Evolutionary conservation across 768 basidiomycete species (phyloP), one percentile per base, ranked within the genome.

Genomic region (Neoboletus brunneissimus): DNA sequence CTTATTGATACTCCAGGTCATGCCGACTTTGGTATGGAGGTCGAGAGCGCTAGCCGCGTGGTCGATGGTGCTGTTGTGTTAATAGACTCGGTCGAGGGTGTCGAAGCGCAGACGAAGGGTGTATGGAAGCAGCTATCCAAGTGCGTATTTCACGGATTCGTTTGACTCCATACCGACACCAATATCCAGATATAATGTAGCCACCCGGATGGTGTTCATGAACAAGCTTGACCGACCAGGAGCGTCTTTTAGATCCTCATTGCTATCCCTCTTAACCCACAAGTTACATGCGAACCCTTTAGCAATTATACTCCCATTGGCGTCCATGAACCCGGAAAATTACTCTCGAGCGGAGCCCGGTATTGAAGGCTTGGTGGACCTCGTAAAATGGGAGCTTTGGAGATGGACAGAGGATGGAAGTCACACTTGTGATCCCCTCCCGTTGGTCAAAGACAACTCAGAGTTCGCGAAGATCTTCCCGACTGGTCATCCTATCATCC

Each of bases 11-110:
- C 92, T 4, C 92, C 92, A 16, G 92, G 92, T 35, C 92, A 95
- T 73, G 93, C 91, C 5, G 92, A 95, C 69, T 95, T 95, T 72
- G 92, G 92, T n/a, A 94, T 94, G 91, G 92, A 95, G 66, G 93
- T 95, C 27, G 93, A 94, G 72, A 90, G 91, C 64, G 93, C 93
- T 9, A 94, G 91, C 65, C 84, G 92, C 29, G 88, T 95, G 16
- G 84, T 94, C 5, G 92, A 95, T 60, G 93, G 92, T 54, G 92
- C 91, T 16, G 85, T 95, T 29, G 89, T 95, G 31, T 72, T 95
- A 32, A 83, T 95, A 43, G 92, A 95, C 72, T 89, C 91, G 0
- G 92, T 95, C 0, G 92, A 94, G 72, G 92, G 92, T 8, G 92
- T 94, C 6, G 92, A 94, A 70, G 84, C 90, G 12, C 92, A 95